Conservation (phyloP, 257 asterid species). For the Nemophila menziesii region DNA sequence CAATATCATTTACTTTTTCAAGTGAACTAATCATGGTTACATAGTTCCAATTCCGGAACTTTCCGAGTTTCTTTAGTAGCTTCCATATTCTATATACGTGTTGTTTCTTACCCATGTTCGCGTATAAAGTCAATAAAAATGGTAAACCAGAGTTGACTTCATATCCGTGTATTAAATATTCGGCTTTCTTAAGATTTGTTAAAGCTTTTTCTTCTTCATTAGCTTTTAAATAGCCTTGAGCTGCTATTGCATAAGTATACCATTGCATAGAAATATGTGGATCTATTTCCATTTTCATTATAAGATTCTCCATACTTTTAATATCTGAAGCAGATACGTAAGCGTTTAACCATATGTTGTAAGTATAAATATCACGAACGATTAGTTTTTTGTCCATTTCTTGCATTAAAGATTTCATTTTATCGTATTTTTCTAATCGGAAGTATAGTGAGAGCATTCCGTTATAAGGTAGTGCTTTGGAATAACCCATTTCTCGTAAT, state of each 20-base stretch:
- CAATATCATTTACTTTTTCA: constrained; percentile 36
- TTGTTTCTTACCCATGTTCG: constrained; percentile 27
- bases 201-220: constrained; percentile 25
- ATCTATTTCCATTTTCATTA: constrained; percentile 41
- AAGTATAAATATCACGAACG: constrained; percentile 8
- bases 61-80: constrained; percentile 12
- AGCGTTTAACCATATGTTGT: constrained; percentile 23
- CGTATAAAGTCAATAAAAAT: constrained; percentile 25
- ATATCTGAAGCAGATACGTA: constrained; percentile 21
- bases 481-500: constrained; percentile 17
- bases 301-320: constrained; percentile 30
- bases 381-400: constrained; percentile 40
- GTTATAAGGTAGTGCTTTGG: constrained; percentile 14
- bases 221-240: constrained; percentile 33
- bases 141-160: constrained; percentile 7
- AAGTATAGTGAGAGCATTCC: constrained; percentile 30
- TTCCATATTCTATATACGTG: constrained; percentile 32
- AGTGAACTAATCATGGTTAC: constrained; percentile 19
- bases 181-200: constrained; percentile 18
- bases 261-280: constrained; percentile 15
- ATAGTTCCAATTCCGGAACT: constrained; percentile 12
- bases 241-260: constrained; percentile 17
- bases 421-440: constrained; percentile 16
- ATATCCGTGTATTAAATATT: constrained; percentile 13
- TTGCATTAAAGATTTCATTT: constrained; percentile 18